Base-by-base conservation (phyloP, 371 early-diverging fungal genomes). In the Lichtheimia hyalospora region DNA sequence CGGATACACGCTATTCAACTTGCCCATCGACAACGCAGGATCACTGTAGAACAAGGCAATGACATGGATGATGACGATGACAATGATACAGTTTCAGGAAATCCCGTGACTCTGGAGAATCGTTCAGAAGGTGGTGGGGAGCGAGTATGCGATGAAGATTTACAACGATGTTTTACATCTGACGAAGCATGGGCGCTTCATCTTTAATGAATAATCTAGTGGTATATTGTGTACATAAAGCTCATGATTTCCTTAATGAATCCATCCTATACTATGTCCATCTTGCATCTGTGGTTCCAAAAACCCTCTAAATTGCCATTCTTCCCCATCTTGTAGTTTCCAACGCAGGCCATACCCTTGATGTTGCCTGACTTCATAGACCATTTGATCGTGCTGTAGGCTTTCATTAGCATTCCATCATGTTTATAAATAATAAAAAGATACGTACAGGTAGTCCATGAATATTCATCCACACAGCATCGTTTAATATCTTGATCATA, bases 201-300 rank as follows among this genome's bases (percentile, higher is more conserved):
- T 55, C 42, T 55, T 18, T 41, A 55, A 44, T 21, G 8, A 41
- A 4, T 10, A 2, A 25, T 25, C n/a, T n/a, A 25, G 5, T 25
- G 25, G 5, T 25, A 25, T 25, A 25, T 34, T 8, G 10, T 34
- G 10, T 8, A 34, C 2, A 34, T 28, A 34, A 34, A 34, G 34
- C 34, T 1, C 34, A 8, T 34, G 34, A 8, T 34, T 34, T 34
- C 10, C 6, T 34, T 60, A 77, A 62, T 77, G 77, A n/a, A 71
- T 25, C 77, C 77, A 77, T 39, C 69, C 67, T 41, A 58, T 60
- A 14, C 54, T 16, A 66, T 77, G 77, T 1, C 77, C 77, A 54
- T 74, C 67, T 52, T 64, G 61, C 72, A 71, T 73, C 41, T 69
- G 77, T 43, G 77, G 77, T 51, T 77, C 77, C 24, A 77, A 54